These are phyloP conservation scores for Didymella sp. DNA, from an alignment of 2,329 filamentous ascomycete genomes.

Conservation along the genomic window DNA sequence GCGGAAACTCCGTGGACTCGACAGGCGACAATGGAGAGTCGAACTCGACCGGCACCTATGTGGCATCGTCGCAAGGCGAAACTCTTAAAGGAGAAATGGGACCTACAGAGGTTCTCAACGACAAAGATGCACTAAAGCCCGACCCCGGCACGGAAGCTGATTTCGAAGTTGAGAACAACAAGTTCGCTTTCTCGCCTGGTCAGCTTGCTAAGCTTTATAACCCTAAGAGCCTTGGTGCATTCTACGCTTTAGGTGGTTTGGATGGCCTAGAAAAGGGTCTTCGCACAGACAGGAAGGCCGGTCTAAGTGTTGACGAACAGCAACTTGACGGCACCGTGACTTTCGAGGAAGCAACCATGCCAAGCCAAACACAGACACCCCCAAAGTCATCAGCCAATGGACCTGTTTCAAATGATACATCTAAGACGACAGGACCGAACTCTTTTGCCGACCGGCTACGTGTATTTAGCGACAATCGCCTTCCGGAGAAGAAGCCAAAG, in stretches of 20 bases:
- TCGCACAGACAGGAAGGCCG: constrained; percentile 67
- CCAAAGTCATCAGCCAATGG: constrained; percentile 28
- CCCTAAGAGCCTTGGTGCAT: constrained; percentile 77
- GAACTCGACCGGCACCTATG: constrained; percentile 66
- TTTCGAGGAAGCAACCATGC: constrained; percentile 68
- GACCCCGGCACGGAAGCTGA: constrained; percentile 78
- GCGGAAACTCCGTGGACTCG: constrained; percentile 72
- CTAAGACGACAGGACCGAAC: constrained; percentile 28
- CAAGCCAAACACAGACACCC: constrained; percentile 23
- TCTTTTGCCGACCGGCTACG: constrained; percentile 69
- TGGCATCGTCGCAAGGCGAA: constrained; percentile 54
- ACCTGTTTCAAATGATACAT: background rate
- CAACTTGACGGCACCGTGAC: constrained; percentile 67
- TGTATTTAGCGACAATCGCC: constrained; percentile 72
- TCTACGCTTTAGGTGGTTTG: constrained; percentile 76
- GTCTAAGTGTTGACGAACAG: constrained; percentile 74
- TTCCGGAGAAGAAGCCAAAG: constrained; percentile 74
- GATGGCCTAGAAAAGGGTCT: constrained; percentile 76
- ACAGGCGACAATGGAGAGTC: constrained; percentile 62
- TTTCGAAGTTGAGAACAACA: constrained; percentile 74
- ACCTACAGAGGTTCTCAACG: constrained; percentile 65
- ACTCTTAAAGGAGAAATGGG: constrained; percentile 51
- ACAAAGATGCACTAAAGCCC: constrained; percentile 73
- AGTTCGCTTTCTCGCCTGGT: constrained; percentile 83
- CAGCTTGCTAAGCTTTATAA: constrained; percentile 83